Base-by-base conservation (phyloP, 164 flowering plant genomes). In the Echeveria elegans region DNA sequence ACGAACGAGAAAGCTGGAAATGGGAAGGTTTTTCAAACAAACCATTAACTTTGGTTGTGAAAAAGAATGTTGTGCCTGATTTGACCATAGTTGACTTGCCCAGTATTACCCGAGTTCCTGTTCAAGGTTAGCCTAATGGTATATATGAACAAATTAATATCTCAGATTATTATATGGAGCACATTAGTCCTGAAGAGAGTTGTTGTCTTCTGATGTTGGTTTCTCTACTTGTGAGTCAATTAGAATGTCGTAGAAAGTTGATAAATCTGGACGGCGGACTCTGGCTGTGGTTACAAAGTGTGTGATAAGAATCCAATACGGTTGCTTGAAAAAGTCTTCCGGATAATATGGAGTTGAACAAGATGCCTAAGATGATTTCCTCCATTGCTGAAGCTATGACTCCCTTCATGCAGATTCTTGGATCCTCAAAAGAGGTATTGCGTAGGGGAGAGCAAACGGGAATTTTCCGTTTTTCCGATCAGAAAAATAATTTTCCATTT, bases 201-300 rank as follows among this genome's bases (percentile, higher is more conserved):
- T 82, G 0, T 26, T 80, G 2, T 80, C 86, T 0, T 82, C 0
- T n/a, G 68, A 75, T 16, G 82, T 82, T 10, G 86, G 81, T 63
- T 83, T 83, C 36, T 28, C 84, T 0, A 83, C 85, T 0, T 83
- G 85, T 61, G 87, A 83, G 71, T 83, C 87, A 0, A 81, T 81
- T 19, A 62, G 80, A 31, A 82, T 80, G 86, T 82, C 86, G 0
- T 82, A 82, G 69, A 45, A 29, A 0, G 86, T 78, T 4, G 86
- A 78, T 26, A 77, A 63, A 24, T 66, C 77, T 2, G 86, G 85
- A 1, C 62, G 72, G 56, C 60, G 86, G 67, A 82, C 82, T 7
- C 74, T 82, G 7, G 83, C 81, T 11, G 86, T 80, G 1, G 85
- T 82, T 1, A 82, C 83, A 0, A 82, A 82, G 48, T 74, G 73